Evolutionary conservation across 2,329 filamentous ascomycete genomes (phyloP).

Genomic region (Colletotrichum aenigma): DNA sequence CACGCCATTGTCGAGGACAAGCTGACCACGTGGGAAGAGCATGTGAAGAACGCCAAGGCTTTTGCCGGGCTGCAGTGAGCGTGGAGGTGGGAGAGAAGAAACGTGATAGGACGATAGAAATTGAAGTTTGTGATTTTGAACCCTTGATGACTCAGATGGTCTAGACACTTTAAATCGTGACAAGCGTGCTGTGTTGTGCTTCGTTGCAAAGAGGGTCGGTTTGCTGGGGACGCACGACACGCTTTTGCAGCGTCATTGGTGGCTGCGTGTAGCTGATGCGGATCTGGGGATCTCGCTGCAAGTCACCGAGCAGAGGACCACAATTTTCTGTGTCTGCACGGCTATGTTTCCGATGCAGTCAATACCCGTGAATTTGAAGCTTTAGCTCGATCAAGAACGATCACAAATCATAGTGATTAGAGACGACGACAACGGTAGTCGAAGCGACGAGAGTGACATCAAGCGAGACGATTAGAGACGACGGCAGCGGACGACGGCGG

Average conservation of each 20-base stretch:
- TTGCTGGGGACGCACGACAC: neutral
- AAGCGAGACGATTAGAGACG: neutral
- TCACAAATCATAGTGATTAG: neutral
- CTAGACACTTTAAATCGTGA: neutral
- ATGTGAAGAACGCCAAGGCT: constrained; percentile 34
- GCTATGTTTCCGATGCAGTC: neutral
- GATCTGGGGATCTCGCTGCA: neutral
- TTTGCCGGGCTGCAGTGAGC: constrained; percentile 39
- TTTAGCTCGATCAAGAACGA: neutral
- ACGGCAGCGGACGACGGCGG: neutral
- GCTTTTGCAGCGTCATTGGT: neutral
- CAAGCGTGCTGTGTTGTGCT: neutral
- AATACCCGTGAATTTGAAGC: neutral
- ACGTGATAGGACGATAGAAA: neutral
- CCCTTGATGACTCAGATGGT: neutral
- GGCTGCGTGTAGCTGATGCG: neutral
- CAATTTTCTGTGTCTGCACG: neutral
- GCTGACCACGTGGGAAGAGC: constrained; percentile 42
- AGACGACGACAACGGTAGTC: neutral
- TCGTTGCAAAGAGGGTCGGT: neutral
- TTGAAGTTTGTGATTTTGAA: neutral
- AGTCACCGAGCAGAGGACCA: neutral
- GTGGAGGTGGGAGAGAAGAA: neutral
- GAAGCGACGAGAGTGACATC: neutral
- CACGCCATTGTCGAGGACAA: constrained; percentile 35